Conservation (phyloP, 2,329 filamentous ascomycete species). For the Sphaceloma murrayae region DNA sequence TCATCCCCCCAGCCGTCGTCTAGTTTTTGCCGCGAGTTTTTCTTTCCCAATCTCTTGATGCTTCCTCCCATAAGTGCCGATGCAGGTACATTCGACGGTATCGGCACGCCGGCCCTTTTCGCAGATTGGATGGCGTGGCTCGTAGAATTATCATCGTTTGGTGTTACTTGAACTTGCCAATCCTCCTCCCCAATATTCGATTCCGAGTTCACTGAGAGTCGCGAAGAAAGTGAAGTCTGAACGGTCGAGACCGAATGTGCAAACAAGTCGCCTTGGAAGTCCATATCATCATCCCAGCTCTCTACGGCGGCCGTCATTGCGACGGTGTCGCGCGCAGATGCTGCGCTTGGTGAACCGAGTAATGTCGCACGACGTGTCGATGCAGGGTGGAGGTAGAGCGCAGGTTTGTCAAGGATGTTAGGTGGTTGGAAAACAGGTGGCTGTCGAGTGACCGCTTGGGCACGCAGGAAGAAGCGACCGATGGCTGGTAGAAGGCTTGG, state of each 20-base stretch:
- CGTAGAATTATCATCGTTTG: slow-evolving; percentile 75
- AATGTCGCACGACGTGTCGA: slow-evolving; percentile 13
- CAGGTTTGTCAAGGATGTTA: not conserved
- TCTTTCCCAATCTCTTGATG: slow-evolving; percentile 73
- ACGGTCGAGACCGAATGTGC: slow-evolving; percentile 61
- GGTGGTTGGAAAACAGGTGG: not conserved
- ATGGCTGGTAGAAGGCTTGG: not conserved
- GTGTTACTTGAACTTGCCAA: slow-evolving; percentile 74
- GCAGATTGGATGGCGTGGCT: slow-evolving; percentile 79
- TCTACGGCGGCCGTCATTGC: slow-evolving; percentile 58
- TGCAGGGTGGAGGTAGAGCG: slow-evolving; percentile 9
- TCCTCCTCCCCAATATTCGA: slow-evolving; percentile 70
- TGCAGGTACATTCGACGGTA: slow-evolving; percentile 75
- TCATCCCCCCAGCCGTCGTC: slow-evolving; percentile 45
- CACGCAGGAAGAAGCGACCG: not conserved
- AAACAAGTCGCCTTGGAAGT: slow-evolving; percentile 57
- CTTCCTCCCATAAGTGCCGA: slow-evolving; percentile 87
- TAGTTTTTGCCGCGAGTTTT: slow-evolving; percentile 29
- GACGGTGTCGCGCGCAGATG: slow-evolving; percentile 20
- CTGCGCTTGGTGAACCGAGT: slow-evolving; percentile 13
- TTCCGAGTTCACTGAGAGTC: slow-evolving; percentile 72
- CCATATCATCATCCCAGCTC: slow-evolving; percentile 50
- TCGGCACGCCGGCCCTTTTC: slow-evolving; percentile 79
- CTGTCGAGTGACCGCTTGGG: not conserved
- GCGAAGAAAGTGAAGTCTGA: slow-evolving; percentile 67